A percentile compares a stretch with the other conserved stretches of the same genome.
Conservation (phyloP, 2,329 filamentous ascomycete species). For the Xylariales sp. region DNA sequence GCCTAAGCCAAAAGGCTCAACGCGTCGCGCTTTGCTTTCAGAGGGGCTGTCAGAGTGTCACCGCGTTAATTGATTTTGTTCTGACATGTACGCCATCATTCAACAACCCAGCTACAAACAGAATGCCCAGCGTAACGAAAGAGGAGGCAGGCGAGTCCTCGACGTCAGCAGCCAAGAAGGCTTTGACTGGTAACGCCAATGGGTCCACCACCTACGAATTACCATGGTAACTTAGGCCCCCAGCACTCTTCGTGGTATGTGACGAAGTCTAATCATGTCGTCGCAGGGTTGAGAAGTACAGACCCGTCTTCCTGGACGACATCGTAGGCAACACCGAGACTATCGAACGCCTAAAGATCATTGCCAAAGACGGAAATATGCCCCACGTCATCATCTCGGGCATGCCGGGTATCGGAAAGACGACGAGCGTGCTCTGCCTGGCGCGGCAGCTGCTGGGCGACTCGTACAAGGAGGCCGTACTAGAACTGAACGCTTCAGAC, state of each 20-base stretch:
- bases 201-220: conserved; percentile 63
- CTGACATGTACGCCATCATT: neutral
- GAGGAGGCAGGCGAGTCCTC: conserved; percentile 58
- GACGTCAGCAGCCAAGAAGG: conserved; percentile 53
- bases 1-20: too few relatives aligned
- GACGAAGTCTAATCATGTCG: too few relatives aligned
- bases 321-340: conserved; percentile 98
- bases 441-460: conserved; percentile 88
- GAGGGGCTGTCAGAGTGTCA: neutral
- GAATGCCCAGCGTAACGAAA: conserved; percentile 45
- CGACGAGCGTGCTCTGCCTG: conserved; percentile 88
- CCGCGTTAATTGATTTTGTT: conserved; percentile 27
- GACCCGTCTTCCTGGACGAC: conserved; percentile 90
- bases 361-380: conserved; percentile 98
- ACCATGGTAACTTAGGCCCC: conserved; percentile 72
- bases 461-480: conserved; percentile 92
- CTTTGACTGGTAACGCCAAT: conserved; percentile 44
- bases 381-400: conserved; percentile 99
- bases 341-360: conserved; percentile 94
- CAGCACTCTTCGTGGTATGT: too few relatives aligned
- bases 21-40: neutral
- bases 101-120: conserved; percentile 6
- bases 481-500: conserved; percentile 94
- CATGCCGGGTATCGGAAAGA: conserved; percentile 98
- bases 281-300: conserved; percentile 95